These are phyloP conservation scores for Paramyrothecium roridum DNA, from an alignment of 2,329 filamentous ascomycete species.

Conservation along the genomic window DNA sequence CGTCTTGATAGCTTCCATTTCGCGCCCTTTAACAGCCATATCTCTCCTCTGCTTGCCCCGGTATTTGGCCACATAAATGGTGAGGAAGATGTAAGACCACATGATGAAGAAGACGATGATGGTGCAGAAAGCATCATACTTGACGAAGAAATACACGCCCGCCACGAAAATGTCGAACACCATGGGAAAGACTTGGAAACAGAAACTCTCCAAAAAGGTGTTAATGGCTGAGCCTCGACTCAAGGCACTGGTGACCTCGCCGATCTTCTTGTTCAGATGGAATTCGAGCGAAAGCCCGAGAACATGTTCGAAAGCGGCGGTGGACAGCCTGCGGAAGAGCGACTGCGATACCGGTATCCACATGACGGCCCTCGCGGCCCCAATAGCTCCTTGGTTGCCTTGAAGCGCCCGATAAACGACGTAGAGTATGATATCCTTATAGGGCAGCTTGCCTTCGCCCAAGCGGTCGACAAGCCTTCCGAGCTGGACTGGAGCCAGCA, in stretches of 20 bases:
- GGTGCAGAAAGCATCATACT: conserved; percentile 45
- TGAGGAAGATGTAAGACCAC: conserved; percentile 48
- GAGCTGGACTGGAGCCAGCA: conserved; percentile 39
- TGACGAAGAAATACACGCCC: conserved; percentile 39
- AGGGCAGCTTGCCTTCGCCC: conserved; percentile 36
- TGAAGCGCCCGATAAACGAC: conserved; percentile 41
- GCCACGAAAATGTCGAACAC: conserved; percentile 47
- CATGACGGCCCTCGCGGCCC: conserved; percentile 36
- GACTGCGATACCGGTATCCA: conserved; percentile 47
- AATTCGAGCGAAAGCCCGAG: conserved; percentile 45
- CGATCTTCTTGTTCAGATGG: conserved; percentile 47
- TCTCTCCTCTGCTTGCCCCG: conserved; percentile 39
- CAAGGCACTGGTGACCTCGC: conserved; percentile 47
- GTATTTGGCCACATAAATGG: conserved; percentile 47
- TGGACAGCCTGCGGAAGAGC: conserved; percentile 37
- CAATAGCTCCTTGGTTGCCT: conserved; percentile 41
- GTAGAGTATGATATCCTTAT: conserved; percentile 39
- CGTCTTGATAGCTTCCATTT: conserved; percentile 47
- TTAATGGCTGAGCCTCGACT: conserved; percentile 45
- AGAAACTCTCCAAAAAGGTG: conserved; percentile 44
- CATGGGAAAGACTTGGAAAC: conserved; percentile 49
- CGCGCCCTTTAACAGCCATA: conserved; percentile 39
- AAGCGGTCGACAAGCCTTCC: conserved; percentile 37
- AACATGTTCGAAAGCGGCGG: conserved; percentile 45
- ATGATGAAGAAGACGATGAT: conserved; percentile 45